phyloP scores from a whole-genome alignment of 1,284 basidiomycete species.

The Ceratobasidium sp. region DNA sequence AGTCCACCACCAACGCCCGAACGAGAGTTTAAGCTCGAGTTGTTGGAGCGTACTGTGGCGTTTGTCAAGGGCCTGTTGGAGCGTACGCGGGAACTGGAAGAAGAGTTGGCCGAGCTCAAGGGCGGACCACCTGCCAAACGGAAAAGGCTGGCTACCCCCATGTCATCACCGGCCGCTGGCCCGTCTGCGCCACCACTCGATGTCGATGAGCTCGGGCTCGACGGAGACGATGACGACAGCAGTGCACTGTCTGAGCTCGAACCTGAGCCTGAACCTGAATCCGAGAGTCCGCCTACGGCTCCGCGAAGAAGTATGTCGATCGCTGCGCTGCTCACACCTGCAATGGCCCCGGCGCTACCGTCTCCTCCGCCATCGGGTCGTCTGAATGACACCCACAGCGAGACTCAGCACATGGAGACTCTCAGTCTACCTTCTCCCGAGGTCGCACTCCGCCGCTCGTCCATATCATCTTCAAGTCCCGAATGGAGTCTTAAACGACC shows the following conservation, averaged over 20 bases:
- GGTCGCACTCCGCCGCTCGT: constrained; percentile 12
- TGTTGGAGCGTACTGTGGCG: constrained; percentile 45
- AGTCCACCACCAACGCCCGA: constrained; percentile 41
- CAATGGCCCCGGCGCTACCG: constrained; percentile 4
- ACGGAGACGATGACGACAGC: constrained; percentile 13
- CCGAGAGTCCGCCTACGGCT: background rate
- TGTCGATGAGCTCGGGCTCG: constrained; percentile 22
- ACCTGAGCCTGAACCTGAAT: background rate
- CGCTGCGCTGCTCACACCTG: constrained; percentile 26
- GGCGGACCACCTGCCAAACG: constrained; percentile 24
- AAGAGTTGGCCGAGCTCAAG: constrained; percentile 21
- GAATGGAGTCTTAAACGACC: background rate
- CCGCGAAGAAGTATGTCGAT: constrained; percentile 27
- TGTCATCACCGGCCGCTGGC: constrained; percentile 16
- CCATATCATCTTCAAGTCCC: background rate
- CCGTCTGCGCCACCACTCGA: background rate
- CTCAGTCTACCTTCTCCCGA: constrained; percentile 35
- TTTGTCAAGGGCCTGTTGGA: constrained; percentile 41
- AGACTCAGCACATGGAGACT: constrained; percentile 15
- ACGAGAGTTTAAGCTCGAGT: constrained; percentile 48
- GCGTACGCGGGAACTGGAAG: constrained; percentile 39
- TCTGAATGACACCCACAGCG: background rate
- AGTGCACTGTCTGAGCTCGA: constrained; percentile 26
- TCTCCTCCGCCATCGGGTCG: constrained; percentile 32
- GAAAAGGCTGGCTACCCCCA: constrained; percentile 27